Conservation (phyloP, 495 filamentous ascomycete genomes). For the Pseudotulostoma volvatum region DNA sequence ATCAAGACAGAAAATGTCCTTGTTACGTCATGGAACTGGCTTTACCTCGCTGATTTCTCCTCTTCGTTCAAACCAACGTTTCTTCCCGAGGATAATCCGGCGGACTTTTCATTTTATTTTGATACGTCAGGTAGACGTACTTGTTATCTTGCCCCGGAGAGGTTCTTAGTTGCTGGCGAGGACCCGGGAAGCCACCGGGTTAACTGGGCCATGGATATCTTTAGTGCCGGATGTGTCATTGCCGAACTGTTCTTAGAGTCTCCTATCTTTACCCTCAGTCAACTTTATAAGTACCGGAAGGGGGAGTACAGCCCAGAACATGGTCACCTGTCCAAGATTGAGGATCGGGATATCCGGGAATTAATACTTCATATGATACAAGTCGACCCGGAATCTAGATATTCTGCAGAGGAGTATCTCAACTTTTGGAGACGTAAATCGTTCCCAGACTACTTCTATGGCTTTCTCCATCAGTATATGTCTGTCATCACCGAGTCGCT, state of each 20-base stretch:
- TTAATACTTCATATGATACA: constrained; percentile 93
- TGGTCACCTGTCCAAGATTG: constrained; percentile 66
- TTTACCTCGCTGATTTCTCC: constrained; percentile 92
- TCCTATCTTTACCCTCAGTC: constrained; percentile 80
- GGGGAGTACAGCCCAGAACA: constrained; percentile 81
- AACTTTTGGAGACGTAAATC: constrained; percentile 83
- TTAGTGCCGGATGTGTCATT: constrained; percentile 93
- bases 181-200: constrained; percentile 44
- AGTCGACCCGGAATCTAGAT: constrained; percentile 73
- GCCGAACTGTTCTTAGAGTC: constrained; percentile 94
- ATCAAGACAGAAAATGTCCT: constrained; percentile 96
- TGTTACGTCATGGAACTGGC: constrained; percentile 99
- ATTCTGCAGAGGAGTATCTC: constrained; percentile 87
- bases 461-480: constrained; percentile 94
- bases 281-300: constrained; percentile 84
- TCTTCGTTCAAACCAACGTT: constrained; percentile 89
- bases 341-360: constrained; percentile 71
- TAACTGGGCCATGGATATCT: constrained; percentile 97
- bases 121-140: constrained; percentile 82
- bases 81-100: constrained; percentile 91
- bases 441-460: constrained; percentile 93
- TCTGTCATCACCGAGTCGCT: constrained; percentile 87
- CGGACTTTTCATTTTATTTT: constrained; percentile 95
- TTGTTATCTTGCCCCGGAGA: constrained; percentile 93
- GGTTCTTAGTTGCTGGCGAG: constrained; percentile 60